Conservation (phyloP, 2,329 filamentous ascomycete genomes). For the Penicillium carneum region DNA sequence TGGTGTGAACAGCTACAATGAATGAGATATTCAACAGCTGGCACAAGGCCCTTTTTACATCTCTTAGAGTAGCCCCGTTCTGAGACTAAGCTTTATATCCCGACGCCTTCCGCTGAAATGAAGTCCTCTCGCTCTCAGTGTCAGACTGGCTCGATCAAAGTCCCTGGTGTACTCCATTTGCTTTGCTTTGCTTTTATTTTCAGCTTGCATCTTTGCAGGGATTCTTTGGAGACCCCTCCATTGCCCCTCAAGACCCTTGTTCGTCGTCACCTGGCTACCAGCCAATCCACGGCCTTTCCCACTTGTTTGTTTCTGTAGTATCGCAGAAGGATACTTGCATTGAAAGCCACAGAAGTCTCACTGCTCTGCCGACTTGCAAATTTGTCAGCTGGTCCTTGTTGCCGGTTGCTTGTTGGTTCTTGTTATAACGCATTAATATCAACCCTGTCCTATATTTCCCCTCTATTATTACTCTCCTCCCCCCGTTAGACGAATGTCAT, state of each 20-base stretch:
- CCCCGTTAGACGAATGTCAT: constrained; percentile 19
- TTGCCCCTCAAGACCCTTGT: constrained; percentile 24
- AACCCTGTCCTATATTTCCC: not conserved
- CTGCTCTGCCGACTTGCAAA: constrained; percentile 8
- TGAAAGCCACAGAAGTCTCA: constrained; percentile 12
- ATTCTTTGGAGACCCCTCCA: constrained; percentile 26
- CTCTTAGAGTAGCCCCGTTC: constrained; percentile 2
- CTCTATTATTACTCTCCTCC: not conserved
- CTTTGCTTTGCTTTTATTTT: not conserved
- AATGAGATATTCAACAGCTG: constrained; percentile 13
- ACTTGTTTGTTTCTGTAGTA: constrained; percentile 16
- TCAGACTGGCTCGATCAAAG: not conserved
- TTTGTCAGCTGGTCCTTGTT: constrained; percentile 7
- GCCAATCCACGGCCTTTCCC: constrained; percentile 26
- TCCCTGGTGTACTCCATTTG: not conserved
- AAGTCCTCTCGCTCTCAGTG: not conserved
- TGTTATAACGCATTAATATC: constrained; percentile 18
- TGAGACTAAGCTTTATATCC: constrained; percentile 37
- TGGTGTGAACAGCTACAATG: constrained; percentile 7
- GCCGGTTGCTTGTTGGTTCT: constrained; percentile 5
- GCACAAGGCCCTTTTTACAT: constrained; percentile 19
- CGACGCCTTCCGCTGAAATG: constrained; percentile 27
- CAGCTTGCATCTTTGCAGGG: constrained; percentile 5
- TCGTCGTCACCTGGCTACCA: constrained; percentile 12
- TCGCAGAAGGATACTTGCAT: constrained; percentile 19